Conservation (phyloP, 306 rosid species). For the Lathyrus oleraceus region DNA sequence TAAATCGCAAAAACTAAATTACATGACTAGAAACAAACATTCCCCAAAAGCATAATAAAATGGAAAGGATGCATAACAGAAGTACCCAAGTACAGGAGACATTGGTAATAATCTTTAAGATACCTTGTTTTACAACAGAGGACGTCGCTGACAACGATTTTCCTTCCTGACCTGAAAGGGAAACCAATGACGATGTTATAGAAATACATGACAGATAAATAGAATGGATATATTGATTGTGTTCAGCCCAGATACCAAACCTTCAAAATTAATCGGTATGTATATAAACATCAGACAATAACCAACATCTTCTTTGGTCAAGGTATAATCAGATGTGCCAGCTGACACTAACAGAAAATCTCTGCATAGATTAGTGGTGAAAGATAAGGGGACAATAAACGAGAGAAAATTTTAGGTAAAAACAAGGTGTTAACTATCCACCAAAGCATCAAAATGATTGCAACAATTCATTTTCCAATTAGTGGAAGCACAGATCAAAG, state of each 20-base stretch:
- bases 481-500: constrained; percentile 23
- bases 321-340: constrained; percentile 80
- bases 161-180: constrained; percentile 85
- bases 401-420: background rate
- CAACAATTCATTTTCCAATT: constrained; percentile 30
- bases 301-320: constrained; percentile 91
- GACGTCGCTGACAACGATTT: constrained; percentile 65
- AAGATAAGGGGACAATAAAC: background rate
- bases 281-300: constrained; percentile 68
- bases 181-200: constrained; percentile 33
- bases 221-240: constrained; percentile 21
- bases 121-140: constrained; percentile 83
- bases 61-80: constrained; percentile 21
- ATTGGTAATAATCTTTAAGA: constrained; percentile 30
- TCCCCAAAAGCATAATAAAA: constrained; percentile 14
- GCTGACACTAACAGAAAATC: constrained; percentile 61
- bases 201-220: constrained; percentile 22
- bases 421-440: background rate
- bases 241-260: constrained; percentile 45
- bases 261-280: constrained; percentile 90
- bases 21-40: background rate
- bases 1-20: background rate
- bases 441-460: background rate
- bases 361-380: constrained; percentile 49
- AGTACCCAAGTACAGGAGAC: constrained; percentile 36